These are phyloP conservation scores for Calvatia gigantea DNA, from an alignment of 768 basidiomycete genomes.

Conservation along the genomic window DNA sequence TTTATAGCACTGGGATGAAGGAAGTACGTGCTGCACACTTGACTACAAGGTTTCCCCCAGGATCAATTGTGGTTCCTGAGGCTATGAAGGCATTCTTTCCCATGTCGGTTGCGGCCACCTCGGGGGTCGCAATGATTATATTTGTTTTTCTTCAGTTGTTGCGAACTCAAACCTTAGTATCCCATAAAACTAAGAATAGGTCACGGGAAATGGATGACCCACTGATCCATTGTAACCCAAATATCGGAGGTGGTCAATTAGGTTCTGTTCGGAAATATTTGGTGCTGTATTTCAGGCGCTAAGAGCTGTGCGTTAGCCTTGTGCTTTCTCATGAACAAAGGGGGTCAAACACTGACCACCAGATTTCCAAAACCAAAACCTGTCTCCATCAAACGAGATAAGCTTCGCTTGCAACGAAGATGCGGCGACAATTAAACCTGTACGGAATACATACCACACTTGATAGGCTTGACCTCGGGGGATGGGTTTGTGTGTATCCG, in stretches of 20 bases:
- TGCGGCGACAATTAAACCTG: conserved; percentile 78
- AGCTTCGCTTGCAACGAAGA: conserved; percentile 76
- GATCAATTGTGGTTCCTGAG: conserved; percentile 90
- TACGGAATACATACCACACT: conserved; percentile 82
- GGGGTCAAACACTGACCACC: conserved; percentile 49
- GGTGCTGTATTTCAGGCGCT: conserved; percentile 38
- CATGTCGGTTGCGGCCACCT: conserved; percentile 78
- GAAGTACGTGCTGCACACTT: conserved; percentile 79
- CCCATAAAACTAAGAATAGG: not conserved
- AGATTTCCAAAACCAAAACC: conserved; percentile 67
- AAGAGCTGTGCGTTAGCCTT: conserved; percentile 7
- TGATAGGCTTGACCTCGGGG: conserved; percentile 75
- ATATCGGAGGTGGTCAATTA: conserved; percentile 88
- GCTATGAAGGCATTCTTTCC: conserved; percentile 90
- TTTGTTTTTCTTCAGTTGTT: conserved; percentile 86
- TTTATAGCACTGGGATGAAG: not conserved
- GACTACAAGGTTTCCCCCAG: conserved; percentile 91
- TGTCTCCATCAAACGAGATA: conserved; percentile 84
- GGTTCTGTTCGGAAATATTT: conserved; percentile 62
- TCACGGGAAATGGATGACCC: conserved; percentile 23
- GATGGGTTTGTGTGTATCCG: conserved; percentile 64
- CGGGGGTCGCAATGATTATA: conserved; percentile 75
- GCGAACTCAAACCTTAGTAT: conserved; percentile 87
- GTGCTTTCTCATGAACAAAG: not conserved
- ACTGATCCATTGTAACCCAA: conserved; percentile 94